phyloP scores from a whole-genome alignment of 495 filamentous ascomycete species.

The Talaromyces proteolyticus region DNA sequence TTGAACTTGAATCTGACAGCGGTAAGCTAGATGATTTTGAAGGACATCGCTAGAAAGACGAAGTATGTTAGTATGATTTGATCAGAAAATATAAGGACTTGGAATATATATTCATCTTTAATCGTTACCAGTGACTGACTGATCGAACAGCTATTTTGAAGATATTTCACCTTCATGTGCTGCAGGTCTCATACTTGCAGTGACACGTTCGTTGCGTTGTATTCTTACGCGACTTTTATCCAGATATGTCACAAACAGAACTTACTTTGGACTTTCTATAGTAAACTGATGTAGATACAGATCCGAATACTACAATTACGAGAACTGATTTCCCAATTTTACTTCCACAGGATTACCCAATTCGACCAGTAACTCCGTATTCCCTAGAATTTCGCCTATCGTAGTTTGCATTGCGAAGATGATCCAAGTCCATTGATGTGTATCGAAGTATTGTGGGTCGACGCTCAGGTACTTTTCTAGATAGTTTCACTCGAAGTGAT shows the following conservation, averaged over 20 bases:
- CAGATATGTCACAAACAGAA: constrained; percentile 1
- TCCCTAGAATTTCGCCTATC: constrained; percentile 1
- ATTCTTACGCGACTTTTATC: constrained; percentile 1
- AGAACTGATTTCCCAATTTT: not conserved
- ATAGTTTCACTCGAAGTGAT: not conserved
- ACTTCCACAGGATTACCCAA: constrained; percentile 3
- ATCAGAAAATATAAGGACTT: not conserved
- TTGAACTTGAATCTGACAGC: no score
- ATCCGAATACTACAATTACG: not conserved
- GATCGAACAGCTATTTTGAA: constrained; percentile 1
- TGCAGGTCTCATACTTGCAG: constrained; percentile 1
- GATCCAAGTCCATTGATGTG: not conserved
- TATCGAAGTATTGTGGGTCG: constrained; percentile 1
- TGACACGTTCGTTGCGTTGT: not conserved
- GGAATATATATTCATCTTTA: not conserved
- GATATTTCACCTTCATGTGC: constrained; percentile 4
- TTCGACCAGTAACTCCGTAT: not conserved
- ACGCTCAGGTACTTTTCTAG: not conserved
- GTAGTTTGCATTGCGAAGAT: constrained; percentile 4
- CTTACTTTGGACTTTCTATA: constrained; percentile 1
- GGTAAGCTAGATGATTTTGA: no score
- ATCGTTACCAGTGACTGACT: not conserved
- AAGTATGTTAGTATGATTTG: not conserved
- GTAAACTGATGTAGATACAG: not conserved
- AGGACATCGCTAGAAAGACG: constrained; percentile 1